Evolutionary conservation across 345 rosid genomes (phyloP).

Genomic region (Aquilaria sinensis): DNA sequence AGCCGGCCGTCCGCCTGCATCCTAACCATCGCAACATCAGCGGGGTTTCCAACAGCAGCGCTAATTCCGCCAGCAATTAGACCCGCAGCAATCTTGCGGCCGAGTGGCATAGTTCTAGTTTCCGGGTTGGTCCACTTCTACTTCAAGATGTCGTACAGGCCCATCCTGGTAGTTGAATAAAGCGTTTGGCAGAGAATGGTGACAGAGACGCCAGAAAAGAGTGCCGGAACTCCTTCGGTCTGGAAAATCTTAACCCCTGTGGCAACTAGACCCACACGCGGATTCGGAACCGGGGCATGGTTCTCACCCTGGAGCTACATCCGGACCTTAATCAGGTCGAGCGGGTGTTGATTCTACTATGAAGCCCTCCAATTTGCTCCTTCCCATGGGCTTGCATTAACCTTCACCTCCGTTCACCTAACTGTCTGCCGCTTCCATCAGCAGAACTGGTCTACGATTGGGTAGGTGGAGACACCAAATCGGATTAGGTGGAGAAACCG

Average conservation of each 20-base stretch:
- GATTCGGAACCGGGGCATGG: conserved; percentile 20
- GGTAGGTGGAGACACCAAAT: no score
- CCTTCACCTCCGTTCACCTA: no score
- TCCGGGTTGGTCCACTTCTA: conserved; percentile 67
- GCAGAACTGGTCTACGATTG: no score
- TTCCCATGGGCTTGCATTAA: no score
- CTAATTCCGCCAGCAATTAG: conserved; percentile 76
- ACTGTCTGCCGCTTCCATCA: no score
- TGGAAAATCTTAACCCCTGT: conserved; percentile 50
- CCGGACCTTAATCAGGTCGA: conserved; percentile 81
- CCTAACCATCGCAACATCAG: conserved; percentile 90
- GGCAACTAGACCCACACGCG: conserved; percentile 46
- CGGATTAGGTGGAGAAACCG: no score
- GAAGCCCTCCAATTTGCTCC: no score
- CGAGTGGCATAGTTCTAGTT: conserved; percentile 45
- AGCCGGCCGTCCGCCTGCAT: conserved; percentile 94
- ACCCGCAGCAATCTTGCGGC: conserved; percentile 52
- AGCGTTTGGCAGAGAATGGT: conserved; percentile 80
- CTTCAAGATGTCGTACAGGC: conserved; percentile 67
- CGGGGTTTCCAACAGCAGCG: conserved; percentile 82
- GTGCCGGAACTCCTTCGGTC: conserved; percentile 59
- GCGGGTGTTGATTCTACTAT: no score
- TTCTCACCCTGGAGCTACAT: conserved; percentile 84
- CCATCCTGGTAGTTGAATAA: conserved; percentile 88
- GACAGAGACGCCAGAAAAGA: conserved; percentile 81